Base-by-base conservation (phyloP, 2,329 filamentous ascomycete genomes). In the Aspergillus phoenicis region DNA sequence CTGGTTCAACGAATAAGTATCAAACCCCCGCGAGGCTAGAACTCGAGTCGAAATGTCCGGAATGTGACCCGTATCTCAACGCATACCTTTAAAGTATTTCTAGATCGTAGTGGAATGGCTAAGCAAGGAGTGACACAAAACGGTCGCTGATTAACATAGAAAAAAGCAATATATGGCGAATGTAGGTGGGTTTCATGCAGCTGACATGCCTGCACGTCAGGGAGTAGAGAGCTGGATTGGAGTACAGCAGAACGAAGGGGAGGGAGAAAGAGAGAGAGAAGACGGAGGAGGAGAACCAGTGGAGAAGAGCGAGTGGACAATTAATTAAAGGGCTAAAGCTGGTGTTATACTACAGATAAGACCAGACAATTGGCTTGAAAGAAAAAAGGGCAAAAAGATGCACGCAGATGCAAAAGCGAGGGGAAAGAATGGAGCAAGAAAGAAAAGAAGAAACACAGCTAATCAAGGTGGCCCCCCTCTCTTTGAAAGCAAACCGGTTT, bases 161-260 rank as follows among this genome's bases (percentile, higher is more conserved):
- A 36, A 58, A 57, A 52, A 22, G 20, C 11, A 58, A 38, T 30
- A 38, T 30, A 20, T 52, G 51, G 41, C 26, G 39, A 39, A 53
- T 26, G 41, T 53, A 39, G 17, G 47, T 39, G 56, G 28, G 24
- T 26, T 54, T 64, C 45, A 62, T 57, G 65, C 63, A 61, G 52
- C 52, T 39, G 61, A 63, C 66, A 66, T 66, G 65, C 65, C 66
- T 38, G 66, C 65, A 67, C 63, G 65, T 61, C 64, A 60, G 47
- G 28, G 51, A 39, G 38, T 36, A 39, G 30, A 39, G 30, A 45
- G 39, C 17, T 30, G n/a, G 17, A 41, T n/a, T 55, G 41, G 56
- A 58, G 48, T 45, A 28, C 57, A 58, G 15, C 47, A 53, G 13
- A 24, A 38, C 24, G 24, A 58, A 36, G 11, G 33, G 33, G 56